Evolutionary conservation across 2,329 filamentous ascomycete species (phyloP), one percentile per base, ranked within the genome.

Genomic region (Teratosphaeria zuluensis): DNA sequence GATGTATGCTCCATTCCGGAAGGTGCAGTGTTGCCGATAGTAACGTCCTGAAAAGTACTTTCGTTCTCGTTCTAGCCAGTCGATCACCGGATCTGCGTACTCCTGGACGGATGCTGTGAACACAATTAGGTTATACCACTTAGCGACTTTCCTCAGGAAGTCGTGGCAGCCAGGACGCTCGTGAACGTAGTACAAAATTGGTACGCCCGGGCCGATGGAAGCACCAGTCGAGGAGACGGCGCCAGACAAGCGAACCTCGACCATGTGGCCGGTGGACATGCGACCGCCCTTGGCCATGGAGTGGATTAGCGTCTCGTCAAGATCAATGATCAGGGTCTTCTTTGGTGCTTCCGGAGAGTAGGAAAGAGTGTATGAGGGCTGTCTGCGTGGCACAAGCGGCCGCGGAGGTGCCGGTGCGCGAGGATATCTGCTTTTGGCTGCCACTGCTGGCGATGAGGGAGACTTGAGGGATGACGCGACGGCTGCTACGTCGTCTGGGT

Each of bases 31-130:
- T 73, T 99, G 94, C 58, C 94, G 84, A 75, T 99, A 99, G 77
- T 94, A 97, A 65, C 94, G 81, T 48, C 87, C 90, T 38, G 89
- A 88, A 75, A 99, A 99, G 77, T 90, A 97, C 76, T 97, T 97
- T 69, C 92, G 86, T 75, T 99, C 94, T 65, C 90, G 86, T 76
- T 99, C 94, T 61, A 99, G 82, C 91, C 92, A 97, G 80, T 99
- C 94, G 71, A 99, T 97, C 58, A 99, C 94, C 0, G 94, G 94
- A 73, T 99, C 94, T 59, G 94, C 94, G 70, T 99, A 99, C 74
- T 99, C 94, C 73, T 99, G 94, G 42, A 99, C 94, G 21, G 91
- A 96, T 2, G 94, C 94, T 9, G 94, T 99, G 74, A 99, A 99
- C 53, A 97, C 81, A 56, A 99, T 90, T 16, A 99, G 79, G 72